These are phyloP conservation scores for Phaseolus coccineus DNA, from an alignment of 331 rosid species.

Conservation along the genomic window DNA sequence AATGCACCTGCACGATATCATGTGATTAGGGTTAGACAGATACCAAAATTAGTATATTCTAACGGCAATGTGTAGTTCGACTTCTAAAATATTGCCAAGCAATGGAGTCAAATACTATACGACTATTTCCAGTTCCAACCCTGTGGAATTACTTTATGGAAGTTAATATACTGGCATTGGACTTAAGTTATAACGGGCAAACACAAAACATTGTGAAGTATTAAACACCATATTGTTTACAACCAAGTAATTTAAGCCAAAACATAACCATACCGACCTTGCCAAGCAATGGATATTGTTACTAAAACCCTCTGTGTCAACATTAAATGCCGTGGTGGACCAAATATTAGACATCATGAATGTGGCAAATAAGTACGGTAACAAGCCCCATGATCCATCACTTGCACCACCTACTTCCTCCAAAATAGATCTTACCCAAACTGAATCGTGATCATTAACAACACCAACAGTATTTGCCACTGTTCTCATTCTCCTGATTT, in stretches of 20 bases:
- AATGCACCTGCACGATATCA: constrained; percentile 77
- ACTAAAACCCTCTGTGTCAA: constrained; percentile 93
- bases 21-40: constrained; percentile 25
- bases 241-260: constrained; percentile 22
- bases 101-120: constrained; percentile 21
- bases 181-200: constrained; percentile 37
- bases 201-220: constrained; percentile 33
- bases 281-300: constrained; percentile 95
- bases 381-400: constrained; percentile 96
- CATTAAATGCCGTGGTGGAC: constrained; percentile 92
- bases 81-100: constrained; percentile 19
- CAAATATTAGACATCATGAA: constrained; percentile 94
- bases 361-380: constrained; percentile 92
- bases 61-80: constrained; percentile 23
- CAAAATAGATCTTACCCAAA: constrained; percentile 92
- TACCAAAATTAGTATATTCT: constrained; percentile 1
- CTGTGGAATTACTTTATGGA: constrained; percentile 26
- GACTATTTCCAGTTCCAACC: constrained; percentile 33
- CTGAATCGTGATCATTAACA: constrained; percentile 78
- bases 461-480: constrained; percentile 87
- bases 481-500: constrained; percentile 75
- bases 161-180: constrained; percentile 38
- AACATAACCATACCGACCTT: constrained; percentile 64
- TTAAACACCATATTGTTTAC: constrained; percentile 29
- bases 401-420: constrained; percentile 95